Base-by-base conservation (phyloP, 805 yeast species). In the Zygoascus biomembranicola region DNA sequence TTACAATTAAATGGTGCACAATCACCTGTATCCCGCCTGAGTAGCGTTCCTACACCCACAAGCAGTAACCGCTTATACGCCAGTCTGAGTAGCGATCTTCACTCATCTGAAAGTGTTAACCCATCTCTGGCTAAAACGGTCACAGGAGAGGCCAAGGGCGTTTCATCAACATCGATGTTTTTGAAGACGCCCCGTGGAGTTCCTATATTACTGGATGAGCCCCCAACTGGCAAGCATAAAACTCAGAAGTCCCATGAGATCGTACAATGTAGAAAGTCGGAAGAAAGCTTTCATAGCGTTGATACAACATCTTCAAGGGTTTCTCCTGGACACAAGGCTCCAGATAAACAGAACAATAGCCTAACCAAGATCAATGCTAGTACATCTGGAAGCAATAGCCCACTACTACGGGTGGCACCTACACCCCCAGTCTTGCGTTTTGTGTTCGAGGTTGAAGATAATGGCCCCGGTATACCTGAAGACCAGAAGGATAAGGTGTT, bases 391-490 rank as follows among this genome's bases (percentile, higher is more conserved):
- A 19, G 11, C 16, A 16, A 23, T 5, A 23, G 32, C 35, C 19
- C 32, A 8, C 23, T 16, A 19, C 16, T 13, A 10, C 26, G 14
- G n/a, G 5, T 13, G 14, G 5, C 10, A 13, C 13, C 16, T 4
- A 35, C 39, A 13, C 39, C 39, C 4, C 16, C 39, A 8, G 39
- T 42, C 5, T 18, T 42, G 20, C 8, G 44, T 3, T 63, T 84
- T 42, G 86, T 84, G 61, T 77, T 92, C 45, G 83, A 81, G 55
- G 95, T 94, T 10, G 76, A 76, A 32, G 99, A 92, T 65, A 86
- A 94, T 0, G 98, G 99, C 6, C 87, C 96, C 0, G 99, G 99
- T 54, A 90, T 92, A 48, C 90, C 86, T 42, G 81, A 84, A 23
- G 79, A 82, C 0, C 70, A 88, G 51, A 95, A 89, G 63, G 84